These are phyloP conservation scores for Exobasidium cylindrosporum DNA, from an alignment of 1,284 basidiomycete species.

Conservation along the genomic window DNA sequence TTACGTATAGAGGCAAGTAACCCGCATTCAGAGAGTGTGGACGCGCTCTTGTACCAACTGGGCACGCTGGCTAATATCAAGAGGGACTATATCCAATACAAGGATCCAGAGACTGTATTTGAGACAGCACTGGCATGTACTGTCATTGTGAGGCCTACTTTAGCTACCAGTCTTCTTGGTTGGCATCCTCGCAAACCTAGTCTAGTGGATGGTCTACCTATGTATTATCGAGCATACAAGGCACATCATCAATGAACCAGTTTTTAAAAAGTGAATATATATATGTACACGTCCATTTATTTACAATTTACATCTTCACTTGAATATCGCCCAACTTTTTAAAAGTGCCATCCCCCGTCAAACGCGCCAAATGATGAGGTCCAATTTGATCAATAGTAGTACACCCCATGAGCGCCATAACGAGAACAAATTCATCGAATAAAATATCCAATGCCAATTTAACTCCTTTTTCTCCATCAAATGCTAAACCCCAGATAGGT, in stretches of 20 bases:
- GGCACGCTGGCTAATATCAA: not conserved
- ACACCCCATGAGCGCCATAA: slow-evolving; percentile 32
- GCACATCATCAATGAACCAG: no score
- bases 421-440: slow-evolving; percentile 27
- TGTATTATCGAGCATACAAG: no score
- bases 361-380: slow-evolving; percentile 21
- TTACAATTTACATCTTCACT: no score
- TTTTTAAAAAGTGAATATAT: no score
- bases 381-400: slow-evolving; percentile 24
- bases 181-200: not conserved
- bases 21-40: no score
- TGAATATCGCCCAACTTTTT: no score
- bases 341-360: slow-evolving; percentile 19
- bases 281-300: no score
- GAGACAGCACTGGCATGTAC: not conserved
- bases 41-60: not conserved
- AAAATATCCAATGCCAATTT: slow-evolving; percentile 24
- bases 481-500: slow-evolving; percentile 39
- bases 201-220: not conserved
- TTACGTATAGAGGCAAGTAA: no score
- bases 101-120: not conserved
- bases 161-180: not conserved
- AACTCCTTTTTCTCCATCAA: slow-evolving; percentile 40
- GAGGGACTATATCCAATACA: not conserved
- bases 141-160: not conserved